Evolutionary conservation across 495 filamentous ascomycete genomes (phyloP), one percentile per base, ranked within the genome.

Genomic region (Thozetella sp.): DNA sequence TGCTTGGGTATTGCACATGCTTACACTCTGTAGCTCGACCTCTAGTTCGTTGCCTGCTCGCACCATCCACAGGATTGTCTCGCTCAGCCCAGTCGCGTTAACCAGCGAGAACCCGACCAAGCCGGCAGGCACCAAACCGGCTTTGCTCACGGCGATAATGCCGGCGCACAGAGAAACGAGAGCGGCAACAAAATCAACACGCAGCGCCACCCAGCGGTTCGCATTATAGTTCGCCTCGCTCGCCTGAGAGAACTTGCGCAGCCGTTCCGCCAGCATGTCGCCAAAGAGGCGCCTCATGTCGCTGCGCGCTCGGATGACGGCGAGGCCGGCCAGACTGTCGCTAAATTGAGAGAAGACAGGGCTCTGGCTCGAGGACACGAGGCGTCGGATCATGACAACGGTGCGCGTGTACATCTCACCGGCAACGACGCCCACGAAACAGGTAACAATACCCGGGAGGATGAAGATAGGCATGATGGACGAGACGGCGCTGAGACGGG

Each of bases 381-480:
- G 64, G 13, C 78, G 68, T 50, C 79, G 78, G 26, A 81, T 63
- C 11, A 71, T 70, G 11, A 83, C 71, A 12, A 77, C 74, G 0
- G 76, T 75, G 22, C 78, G 75, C 0, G 76, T 83, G 58, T 80
- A 83, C 64, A 83, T 70, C 62, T 83, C 78, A 43, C 79, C 79
- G 20, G 75, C 73, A 15, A 75, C 10, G 40, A 80, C 70, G 13
- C 80, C 80, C 57, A 70, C 65, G 13, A 69, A 27, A 54, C 75
- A 79, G 24, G 75, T 72, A 17, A 74, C 59, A 13, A 73, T 63
- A 2, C 76, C 78, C 0, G 79, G 79, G 3, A 81, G 25, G 26
- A 78, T 70, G 63, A 83, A 83, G 26, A 83, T 64, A 11, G 80
- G 80, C 63, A 83, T 72, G 58, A 83, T 80, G 9, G 77, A 72